phyloP scores from a whole-genome alignment of 2,329 filamentous ascomycete species.

The Epichloe typhina region DNA sequence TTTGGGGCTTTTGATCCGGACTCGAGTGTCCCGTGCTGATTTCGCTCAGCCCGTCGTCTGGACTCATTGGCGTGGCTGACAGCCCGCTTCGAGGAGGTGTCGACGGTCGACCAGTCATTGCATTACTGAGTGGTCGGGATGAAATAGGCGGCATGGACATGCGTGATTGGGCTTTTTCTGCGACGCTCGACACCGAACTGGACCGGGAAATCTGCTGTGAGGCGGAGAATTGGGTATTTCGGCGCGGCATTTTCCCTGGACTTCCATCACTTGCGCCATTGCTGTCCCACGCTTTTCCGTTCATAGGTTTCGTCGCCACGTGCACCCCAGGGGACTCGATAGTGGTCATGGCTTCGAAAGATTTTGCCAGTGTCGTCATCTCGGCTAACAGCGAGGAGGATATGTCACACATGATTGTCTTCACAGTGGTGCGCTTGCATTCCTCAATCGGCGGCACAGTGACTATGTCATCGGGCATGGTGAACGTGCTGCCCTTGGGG shows the following conservation, averaged over 20 bases:
- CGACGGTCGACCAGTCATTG: slow-evolving; percentile 35
- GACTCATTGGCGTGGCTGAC: slow-evolving; percentile 34
- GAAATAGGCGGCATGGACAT: slow-evolving; percentile 72
- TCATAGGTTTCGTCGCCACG: slow-evolving; percentile 24
- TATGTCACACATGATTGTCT: slow-evolving; percentile 68
- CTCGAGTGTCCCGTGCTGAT: slow-evolving; percentile 23
- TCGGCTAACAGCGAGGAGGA: slow-evolving; percentile 62
- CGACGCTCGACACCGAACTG: slow-evolving; percentile 35
- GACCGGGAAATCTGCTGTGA: slow-evolving; percentile 33
- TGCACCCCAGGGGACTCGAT: slow-evolving; percentile 63
- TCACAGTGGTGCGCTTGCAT: slow-evolving; percentile 66
- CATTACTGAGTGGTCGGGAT: slow-evolving; percentile 25
- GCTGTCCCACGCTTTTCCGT: slow-evolving; percentile 27
- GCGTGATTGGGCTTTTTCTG: slow-evolving; percentile 49
- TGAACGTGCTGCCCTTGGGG: slow-evolving; percentile 32
- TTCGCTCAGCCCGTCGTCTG: slow-evolving; percentile 31
- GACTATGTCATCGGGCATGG: slow-evolving; percentile 52
- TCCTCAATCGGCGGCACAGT: slow-evolving; percentile 55
- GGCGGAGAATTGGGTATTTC: slow-evolving; percentile 42
- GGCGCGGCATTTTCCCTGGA: slow-evolving; percentile 26
- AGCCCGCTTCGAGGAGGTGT: slow-evolving; percentile 36
- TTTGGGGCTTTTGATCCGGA: slow-evolving; percentile 26
- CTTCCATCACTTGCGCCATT: slow-evolving; percentile 22
- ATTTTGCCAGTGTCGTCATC: slow-evolving; percentile 61
- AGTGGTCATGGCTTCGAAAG: slow-evolving; percentile 56